These are phyloP conservation scores for Penicillium simplicissimum DNA, from an alignment of 495 filamentous ascomycete species.

Conservation along the genomic window DNA sequence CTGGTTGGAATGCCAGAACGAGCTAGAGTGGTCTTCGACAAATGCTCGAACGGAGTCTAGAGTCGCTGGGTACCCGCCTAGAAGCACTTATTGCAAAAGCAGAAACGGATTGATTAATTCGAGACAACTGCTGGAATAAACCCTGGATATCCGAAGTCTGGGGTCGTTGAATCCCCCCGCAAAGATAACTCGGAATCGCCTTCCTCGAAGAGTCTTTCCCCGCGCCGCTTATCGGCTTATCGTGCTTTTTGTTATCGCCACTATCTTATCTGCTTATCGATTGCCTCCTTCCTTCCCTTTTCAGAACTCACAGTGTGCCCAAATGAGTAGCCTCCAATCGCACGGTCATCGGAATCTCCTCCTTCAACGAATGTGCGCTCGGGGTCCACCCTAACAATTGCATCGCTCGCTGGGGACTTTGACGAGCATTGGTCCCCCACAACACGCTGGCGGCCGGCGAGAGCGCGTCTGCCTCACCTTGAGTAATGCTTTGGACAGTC, in stretches of 20 bases:
- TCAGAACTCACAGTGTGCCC: slow-evolving; percentile 17
- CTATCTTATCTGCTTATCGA: slow-evolving; percentile 10
- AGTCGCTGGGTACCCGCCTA: too few species aligned
- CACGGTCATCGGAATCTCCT: slow-evolving; percentile 50
- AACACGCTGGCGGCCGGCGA: slow-evolving; percentile 23
- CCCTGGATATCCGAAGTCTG: slow-evolving; percentile 11
- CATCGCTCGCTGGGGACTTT: slow-evolving; percentile 53
- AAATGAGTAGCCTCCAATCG: slow-evolving; percentile 42
- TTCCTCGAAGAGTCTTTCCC: slow-evolving; percentile 5
- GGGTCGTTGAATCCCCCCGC: slow-evolving; percentile 1
- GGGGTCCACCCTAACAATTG: slow-evolving; percentile 61
- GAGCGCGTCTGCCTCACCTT: slow-evolving; percentile 27
- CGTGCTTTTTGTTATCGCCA: too few species aligned
- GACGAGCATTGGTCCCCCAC: slow-evolving; percentile 59
- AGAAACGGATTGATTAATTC: slow-evolving; percentile 4
- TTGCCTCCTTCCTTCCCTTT: slow-evolving; percentile 3
- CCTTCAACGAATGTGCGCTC: slow-evolving; percentile 44
- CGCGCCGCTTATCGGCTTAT: slow-evolving; percentile 1
- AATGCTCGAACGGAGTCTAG: neutral
- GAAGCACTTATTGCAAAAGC: neutral
- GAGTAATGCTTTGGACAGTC: slow-evolving; percentile 36
- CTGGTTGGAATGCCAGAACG: neutral
- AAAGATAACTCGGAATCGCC: slow-evolving; percentile 6
- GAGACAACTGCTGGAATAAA: neutral
- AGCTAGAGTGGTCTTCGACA: neutral